Percentiles rank a stretch among this genome's conserved stretches.
These are phyloP conservation scores for Juglanconis oblonga DNA, from an alignment of 2,329 filamentous ascomycete genomes.

Conservation along the genomic window DNA sequence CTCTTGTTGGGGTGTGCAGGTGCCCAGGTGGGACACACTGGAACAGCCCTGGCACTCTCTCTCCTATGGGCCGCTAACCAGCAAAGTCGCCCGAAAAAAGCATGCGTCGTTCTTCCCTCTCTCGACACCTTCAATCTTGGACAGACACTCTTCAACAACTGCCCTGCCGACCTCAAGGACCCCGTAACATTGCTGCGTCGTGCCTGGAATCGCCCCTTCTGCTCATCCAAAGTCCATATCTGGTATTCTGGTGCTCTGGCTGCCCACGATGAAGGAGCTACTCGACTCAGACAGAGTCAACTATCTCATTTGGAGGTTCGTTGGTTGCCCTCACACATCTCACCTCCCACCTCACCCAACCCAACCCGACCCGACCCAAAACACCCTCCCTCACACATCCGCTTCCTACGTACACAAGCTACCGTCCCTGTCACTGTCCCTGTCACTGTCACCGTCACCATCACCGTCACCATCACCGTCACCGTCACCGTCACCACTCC, in stretches of 20 bases:
- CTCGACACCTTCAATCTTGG: neutral
- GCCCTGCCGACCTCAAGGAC: neutral
- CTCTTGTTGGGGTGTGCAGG: neutral
- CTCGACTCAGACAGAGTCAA: conserved; percentile 67
- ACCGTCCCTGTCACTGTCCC: neutral
- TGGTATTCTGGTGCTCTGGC: conserved; percentile 23
- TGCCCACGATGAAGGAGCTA: conserved; percentile 54
- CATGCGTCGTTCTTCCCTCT: conserved; percentile 15
- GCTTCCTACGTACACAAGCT: neutral
- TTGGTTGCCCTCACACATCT: conserved; percentile 27
- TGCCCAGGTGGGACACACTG: neutral
- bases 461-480: neutral
- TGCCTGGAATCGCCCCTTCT: neutral
- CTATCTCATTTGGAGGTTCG: conserved; percentile 70
- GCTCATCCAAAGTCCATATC: neutral
- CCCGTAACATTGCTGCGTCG: neutral
- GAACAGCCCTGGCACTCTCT: neutral
- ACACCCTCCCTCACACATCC: neutral
- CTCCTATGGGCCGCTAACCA: conserved; percentile 2
- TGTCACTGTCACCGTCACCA: neutral
- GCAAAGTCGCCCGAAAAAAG: conserved; percentile 17
- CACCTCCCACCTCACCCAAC: conserved; percentile 12
- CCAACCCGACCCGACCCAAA: conserved; percentile 7
- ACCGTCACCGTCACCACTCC: neutral
- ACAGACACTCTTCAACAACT: neutral